Conservation (phyloP, 768 basidiomycete species). For the Rhodotorula sphaerocarpa region DNA sequence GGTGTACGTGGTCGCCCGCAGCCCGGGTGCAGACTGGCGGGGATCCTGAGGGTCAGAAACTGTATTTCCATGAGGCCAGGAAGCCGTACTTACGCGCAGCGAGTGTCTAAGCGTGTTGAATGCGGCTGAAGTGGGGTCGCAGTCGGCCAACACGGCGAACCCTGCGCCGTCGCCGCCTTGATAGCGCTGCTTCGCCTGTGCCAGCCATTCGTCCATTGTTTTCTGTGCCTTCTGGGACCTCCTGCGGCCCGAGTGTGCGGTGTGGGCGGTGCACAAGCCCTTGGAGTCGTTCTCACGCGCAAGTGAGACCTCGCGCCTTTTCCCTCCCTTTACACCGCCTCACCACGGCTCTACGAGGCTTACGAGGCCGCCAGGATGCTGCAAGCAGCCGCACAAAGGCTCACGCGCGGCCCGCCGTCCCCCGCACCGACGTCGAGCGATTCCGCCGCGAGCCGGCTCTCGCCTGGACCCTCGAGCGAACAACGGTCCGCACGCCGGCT, state of each 20-base stretch:
- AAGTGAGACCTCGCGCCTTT: background rate
- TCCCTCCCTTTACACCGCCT: no score
- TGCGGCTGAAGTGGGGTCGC: background rate
- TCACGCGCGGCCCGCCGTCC: background rate
- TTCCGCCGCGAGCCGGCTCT: no score
- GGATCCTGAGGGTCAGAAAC: background rate
- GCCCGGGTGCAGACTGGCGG: background rate
- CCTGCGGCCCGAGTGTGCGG: no score
- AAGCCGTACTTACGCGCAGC: no score
- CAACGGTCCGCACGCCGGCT: conserved; percentile 1
- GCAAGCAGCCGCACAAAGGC: background rate
- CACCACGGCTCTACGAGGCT: no score
- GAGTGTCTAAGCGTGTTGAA: conserved; percentile 5
- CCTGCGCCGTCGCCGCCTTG: background rate
- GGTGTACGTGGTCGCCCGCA: conserved; percentile 11
- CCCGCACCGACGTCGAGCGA: background rate
- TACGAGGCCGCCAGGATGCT: no score
- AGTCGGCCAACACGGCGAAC: background rate
- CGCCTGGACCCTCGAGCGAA: no score
- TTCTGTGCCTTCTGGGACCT: no score
- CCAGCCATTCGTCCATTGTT: background rate
- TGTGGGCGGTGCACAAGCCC: background rate
- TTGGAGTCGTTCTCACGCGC: background rate
- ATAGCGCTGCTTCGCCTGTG: background rate
- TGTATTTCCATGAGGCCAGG: no score